Conservation (phyloP, 495 filamentous ascomycete genomes). For the Cryomyces minteri region DNA sequence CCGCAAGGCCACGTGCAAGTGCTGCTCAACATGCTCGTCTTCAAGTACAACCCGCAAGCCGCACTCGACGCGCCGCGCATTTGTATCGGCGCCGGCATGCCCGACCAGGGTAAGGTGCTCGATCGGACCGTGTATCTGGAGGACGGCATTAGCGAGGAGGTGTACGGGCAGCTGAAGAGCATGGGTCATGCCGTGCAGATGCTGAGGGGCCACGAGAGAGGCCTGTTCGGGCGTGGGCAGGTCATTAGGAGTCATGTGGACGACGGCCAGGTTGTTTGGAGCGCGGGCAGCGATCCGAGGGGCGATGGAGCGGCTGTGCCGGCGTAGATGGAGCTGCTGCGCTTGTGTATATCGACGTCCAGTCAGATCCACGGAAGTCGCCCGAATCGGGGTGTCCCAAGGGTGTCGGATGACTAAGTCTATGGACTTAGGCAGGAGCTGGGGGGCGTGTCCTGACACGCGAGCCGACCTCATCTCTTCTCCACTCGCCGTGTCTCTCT, state of each 20-base stretch:
- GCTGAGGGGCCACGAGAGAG: conserved; percentile 44
- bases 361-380: too few relatives aligned
- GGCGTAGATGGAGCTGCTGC: conserved; percentile 13
- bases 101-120: conserved; percentile 29
- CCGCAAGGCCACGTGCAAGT: conserved; percentile 96
- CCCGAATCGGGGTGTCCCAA: too few relatives aligned
- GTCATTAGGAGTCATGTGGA: conserved; percentile 63
- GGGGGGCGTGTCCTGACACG: too few relatives aligned
- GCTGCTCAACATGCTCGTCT: conserved; percentile 73
- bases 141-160: conserved; percentile 57
- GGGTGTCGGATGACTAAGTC: too few relatives aligned
- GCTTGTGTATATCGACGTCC: not conserved
- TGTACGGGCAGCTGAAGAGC: conserved; percentile 41
- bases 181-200: conserved; percentile 62
- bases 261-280: conserved; percentile 52
- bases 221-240: conserved; percentile 79
- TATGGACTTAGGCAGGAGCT: too few relatives aligned
- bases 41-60: conserved; percentile 68
- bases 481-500: too few relatives aligned
- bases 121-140: conserved; percentile 58
- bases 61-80: conserved; percentile 82
- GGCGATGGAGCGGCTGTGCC: conserved; percentile 78
- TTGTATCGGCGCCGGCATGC: conserved; percentile 57
- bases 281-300: conserved; percentile 70
- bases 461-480: too few relatives aligned